Percentiles rank a stretch among this genome's conserved stretches.
phyloP scores from a whole-genome alignment of 208 protist species.

The Balamuthia mandrillaris region DNA sequence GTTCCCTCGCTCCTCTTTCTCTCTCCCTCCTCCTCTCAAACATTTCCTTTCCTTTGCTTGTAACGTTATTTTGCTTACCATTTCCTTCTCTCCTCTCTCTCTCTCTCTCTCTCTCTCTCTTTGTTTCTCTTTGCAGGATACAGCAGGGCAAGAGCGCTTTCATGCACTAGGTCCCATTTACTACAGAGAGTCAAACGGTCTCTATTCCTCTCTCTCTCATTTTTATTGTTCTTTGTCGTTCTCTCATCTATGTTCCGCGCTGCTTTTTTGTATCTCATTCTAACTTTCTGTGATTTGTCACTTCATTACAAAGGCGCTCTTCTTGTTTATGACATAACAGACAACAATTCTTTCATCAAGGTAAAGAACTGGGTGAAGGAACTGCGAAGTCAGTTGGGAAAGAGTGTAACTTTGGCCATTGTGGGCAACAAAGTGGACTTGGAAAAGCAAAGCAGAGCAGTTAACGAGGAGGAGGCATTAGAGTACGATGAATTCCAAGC shows the following conservation, averaged over 20 bases:
- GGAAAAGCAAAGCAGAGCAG: conserved; percentile 72
- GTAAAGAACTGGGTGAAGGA: conserved; percentile 93
- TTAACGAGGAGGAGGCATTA: conserved; percentile 71
- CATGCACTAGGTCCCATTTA: conserved; percentile 85
- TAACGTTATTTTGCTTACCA: not conserved
- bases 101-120: not conserved
- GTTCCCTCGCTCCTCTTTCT: not conserved
- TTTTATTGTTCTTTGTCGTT: not conserved
- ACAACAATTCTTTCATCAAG: conserved; percentile 84
- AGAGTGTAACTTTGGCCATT: conserved; percentile 83
- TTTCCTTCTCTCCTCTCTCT: not conserved
- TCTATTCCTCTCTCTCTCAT: not conserved
- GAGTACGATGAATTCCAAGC: conserved; percentile 41
- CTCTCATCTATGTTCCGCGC: not conserved
- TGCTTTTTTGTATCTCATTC: not conserved
- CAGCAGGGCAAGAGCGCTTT: conserved; percentile 84
- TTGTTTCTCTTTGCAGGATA: conserved; percentile 62
- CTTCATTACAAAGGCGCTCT: conserved; percentile 70
- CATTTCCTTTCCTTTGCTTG: not conserved
- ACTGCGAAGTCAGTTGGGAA: conserved; percentile 80
- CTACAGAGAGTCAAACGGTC: conserved; percentile 81
- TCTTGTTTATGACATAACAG: conserved; percentile 92
- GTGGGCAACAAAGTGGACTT: conserved; percentile 90
- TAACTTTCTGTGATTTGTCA: not conserved
- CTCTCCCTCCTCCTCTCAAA: not conserved